Percentiles rank a stretch among this genome's conserved stretches.
These are phyloP conservation scores for Curvularia eragrostidis DNA, from an alignment of 2,329 filamentous ascomycete species.

Conservation along the genomic window DNA sequence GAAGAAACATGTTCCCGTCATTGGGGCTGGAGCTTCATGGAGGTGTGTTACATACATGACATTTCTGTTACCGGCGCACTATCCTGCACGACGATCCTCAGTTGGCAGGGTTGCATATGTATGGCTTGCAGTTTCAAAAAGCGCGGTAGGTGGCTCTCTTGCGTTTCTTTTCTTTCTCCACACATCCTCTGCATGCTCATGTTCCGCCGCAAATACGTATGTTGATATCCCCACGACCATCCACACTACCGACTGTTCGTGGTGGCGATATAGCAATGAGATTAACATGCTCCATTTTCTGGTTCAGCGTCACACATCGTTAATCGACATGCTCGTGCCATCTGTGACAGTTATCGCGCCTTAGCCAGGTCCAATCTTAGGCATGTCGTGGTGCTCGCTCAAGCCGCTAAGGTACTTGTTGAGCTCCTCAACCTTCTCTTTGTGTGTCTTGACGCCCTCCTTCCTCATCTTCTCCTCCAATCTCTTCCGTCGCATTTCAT, in stretches of 20 bases:
- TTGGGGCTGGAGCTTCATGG: background rate
- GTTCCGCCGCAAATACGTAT: too few species aligned
- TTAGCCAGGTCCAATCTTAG: conserved; percentile 65
- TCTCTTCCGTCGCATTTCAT: conserved; percentile 81
- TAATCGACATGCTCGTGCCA: background rate
- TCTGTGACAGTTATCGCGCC: conserved; percentile 1
- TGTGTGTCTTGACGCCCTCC: conserved; percentile 94
- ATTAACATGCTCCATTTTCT: background rate
- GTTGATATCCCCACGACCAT: background rate
- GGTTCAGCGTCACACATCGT: background rate
- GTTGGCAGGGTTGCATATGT: background rate
- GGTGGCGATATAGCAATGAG: background rate
- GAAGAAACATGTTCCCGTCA: background rate
- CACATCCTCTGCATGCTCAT: background rate
- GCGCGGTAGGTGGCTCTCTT: background rate
- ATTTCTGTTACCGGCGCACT: conserved; percentile 2
- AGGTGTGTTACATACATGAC: background rate
- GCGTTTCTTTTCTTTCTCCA: background rate
- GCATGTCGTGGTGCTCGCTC: conserved; percentile 97
- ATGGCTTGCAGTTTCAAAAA: background rate
- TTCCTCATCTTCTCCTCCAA: conserved; percentile 80
- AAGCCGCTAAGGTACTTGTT: conserved; percentile 91
- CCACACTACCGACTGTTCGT: background rate
- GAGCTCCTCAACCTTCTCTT: conserved; percentile 92
- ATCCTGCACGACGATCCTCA: background rate